Conservation (phyloP, 176 grass and related monocot species). For the Phragmites australis region DNA sequence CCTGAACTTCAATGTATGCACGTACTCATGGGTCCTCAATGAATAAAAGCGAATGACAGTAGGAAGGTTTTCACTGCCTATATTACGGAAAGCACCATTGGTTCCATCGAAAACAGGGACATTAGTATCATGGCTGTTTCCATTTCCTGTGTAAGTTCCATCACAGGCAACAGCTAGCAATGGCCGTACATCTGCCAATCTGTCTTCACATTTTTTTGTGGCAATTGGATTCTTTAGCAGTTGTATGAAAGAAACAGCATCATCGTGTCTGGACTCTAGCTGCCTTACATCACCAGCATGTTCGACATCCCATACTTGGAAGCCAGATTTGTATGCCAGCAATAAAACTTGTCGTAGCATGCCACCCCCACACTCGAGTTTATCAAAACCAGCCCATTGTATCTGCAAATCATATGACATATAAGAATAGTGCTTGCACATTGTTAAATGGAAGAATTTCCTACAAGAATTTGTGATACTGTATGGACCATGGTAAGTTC, state of each 20-base stretch:
- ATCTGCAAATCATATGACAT: slow-evolving; percentile 53
- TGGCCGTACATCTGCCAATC: slow-evolving; percentile 70
- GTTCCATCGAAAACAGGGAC: slow-evolving; percentile 53
- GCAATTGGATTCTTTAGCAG: slow-evolving; percentile 75
- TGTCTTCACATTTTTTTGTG: slow-evolving; percentile 51
- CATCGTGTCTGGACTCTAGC: slow-evolving; percentile 78
- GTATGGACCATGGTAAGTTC: background rate
- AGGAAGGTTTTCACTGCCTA: slow-evolving; percentile 51
- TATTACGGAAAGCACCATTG: slow-evolving; percentile 48
- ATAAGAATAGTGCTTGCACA: slow-evolving; percentile 2
- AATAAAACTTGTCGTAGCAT: slow-evolving; percentile 62
- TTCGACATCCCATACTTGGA: slow-evolving; percentile 99
- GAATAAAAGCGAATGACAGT: slow-evolving; percentile 85
- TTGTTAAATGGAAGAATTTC: background rate
- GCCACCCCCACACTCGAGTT: slow-evolving; percentile 63
- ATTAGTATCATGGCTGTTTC: slow-evolving; percentile 48
- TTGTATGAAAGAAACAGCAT: slow-evolving; percentile 80
- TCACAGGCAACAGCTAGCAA: slow-evolving; percentile 72
- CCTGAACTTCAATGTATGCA: slow-evolving; percentile 80
- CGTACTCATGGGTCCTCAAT: slow-evolving; percentile 67
- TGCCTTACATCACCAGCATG: slow-evolving; percentile 85
- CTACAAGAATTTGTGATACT: background rate
- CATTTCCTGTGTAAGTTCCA: slow-evolving; percentile 49
- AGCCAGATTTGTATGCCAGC: slow-evolving; percentile 80
- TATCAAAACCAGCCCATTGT: slow-evolving; percentile 94